These are phyloP conservation scores for Stereum hirsutum DNA, from an alignment of 1,284 basidiomycete genomes.

Conservation along the genomic window DNA sequence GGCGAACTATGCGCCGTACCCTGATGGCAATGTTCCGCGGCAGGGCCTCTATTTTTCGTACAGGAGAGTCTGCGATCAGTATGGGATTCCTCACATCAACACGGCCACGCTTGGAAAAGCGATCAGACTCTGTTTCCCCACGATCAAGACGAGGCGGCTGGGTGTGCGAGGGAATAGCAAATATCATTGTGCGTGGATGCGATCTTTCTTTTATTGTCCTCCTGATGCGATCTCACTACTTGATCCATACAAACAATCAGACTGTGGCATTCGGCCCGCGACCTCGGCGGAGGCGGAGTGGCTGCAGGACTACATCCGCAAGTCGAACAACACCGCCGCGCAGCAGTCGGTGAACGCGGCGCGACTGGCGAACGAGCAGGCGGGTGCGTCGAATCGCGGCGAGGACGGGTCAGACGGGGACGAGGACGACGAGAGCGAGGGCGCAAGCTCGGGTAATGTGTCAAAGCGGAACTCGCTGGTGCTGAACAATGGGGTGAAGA, in stretches of 20 bases:
- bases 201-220: conserved; percentile 7
- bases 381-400: conserved; percentile 40
- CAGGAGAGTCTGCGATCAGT: conserved; percentile 81
- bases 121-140: conserved; percentile 85
- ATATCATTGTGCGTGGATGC: conserved; percentile 68
- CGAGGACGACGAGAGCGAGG: conserved; percentile 77
- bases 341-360: conserved; percentile 65
- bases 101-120: conserved; percentile 92
- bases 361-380: conserved; percentile 54
- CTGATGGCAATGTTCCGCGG: conserved; percentile 82
- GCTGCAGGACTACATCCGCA: conserved; percentile 83
- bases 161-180: conserved; percentile 90
- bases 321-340: conserved; percentile 75
- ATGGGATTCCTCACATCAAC: conserved; percentile 88
- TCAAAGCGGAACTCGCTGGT: conserved; percentile 70
- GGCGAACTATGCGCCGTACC: conserved; percentile 83
- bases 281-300: conserved; percentile 84
- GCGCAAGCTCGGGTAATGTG: conserved; percentile 45
- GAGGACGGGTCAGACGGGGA: conserved; percentile 74
- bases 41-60: conserved; percentile 90
- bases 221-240: too few species aligned
- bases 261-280: conserved; percentile 84
- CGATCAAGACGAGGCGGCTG: conserved; percentile 86
- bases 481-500: conserved; percentile 55
- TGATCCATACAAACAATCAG: conserved; percentile 26